Evolutionary conservation across 139 green algal species (phyloP), one percentile per base, ranked within the genome.

Genomic region (Mesotaenium endlicherianum): DNA sequence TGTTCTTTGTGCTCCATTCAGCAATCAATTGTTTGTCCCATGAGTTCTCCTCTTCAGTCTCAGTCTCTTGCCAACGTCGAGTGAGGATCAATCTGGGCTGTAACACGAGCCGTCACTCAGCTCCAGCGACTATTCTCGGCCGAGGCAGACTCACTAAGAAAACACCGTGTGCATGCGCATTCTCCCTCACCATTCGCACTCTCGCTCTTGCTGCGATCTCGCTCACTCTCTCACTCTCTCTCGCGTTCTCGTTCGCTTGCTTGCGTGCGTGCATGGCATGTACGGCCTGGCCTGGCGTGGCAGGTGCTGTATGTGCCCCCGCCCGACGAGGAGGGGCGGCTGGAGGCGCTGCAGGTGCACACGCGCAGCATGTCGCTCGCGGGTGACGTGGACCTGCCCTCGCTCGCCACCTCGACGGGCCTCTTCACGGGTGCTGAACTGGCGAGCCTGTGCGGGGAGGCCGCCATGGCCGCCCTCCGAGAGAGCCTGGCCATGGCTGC

Each of bases 271-370:
- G 16, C 14, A 14, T 8, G 95, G 14, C 95, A 95, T 0, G 95
- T 95, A 0, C 89, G 95, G 38, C 98, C 98, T 87, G 95, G 97
- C 90, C 82, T 95, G 30, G 91, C 94, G 67, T 91, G 70, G 59
- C 82, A 88, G 82, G 64, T 88, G 20, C 86, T 98, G 71, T 96
- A 93, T 58, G 95, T 98, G 59, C 95, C 95, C 20, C 94, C 95
- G 0, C 95, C 95, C 2, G 95, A 98, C 50, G 8, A 40, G 38
- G 60, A 72, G 0, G 95, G 92, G 1, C 71, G 92, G n/a, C 53
- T 90, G 70, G 77, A 90, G 40, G 86, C 87, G 3, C 81, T 95
- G 64, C 47, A 77, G 5, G 86, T 93, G 16, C 92, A 94, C 69
- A 91, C 88, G 1, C 70, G 74, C 0, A 30, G 34, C 36, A 94